Evolutionary conservation across 2,329 filamentous ascomycete species (phyloP), one percentile per base, ranked within the genome.

Genomic region (Pyrenochaeta sp.): DNA sequence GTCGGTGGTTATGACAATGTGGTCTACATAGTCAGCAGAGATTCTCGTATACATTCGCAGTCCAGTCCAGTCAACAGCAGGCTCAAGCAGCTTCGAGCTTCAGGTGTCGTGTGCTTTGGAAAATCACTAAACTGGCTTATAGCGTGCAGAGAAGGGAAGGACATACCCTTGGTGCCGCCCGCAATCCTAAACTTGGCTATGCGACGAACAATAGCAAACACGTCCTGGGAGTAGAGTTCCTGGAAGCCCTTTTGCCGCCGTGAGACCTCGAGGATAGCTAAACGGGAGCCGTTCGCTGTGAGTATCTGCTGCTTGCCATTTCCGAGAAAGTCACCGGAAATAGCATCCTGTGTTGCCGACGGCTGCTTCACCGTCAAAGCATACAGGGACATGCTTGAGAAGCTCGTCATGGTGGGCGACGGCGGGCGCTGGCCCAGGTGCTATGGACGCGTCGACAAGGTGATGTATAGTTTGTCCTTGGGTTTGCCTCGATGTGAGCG

Each of bases 371-470:
- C 90, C 69, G 95, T 98, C 82, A 99, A 85, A 73, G 92, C 95
- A 83, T 99, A 99, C 82, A 99, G 89, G 79, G 97, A 97, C 92
- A 97, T 96, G 78, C 94, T 94, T 67, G 93, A 97, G 61, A 94
- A 97, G 77, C 93, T 96, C 83, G 95, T 94, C 95, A 98, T 98
- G 77, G 58, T 83, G 81, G 77, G 75, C 71, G 60, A 59, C 58
- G 66, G 72, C 58, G 75, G 72, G 72, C 74, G 58, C 67, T 52
- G 62, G 69, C 72, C 72, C 69, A 65, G 71, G 50, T 53, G 50
- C 58, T 64, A 52, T 46, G 40, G 56, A 56, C 65, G 66, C 60
- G 65, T 62, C 52, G 55, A 54, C 34, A 15, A 40, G 36, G 36
- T 39, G 15, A 39, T 39, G 36, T 5, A 8, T 5, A 19, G 36